Evolutionary conservation across 495 filamentous ascomycete genomes (phyloP), one percentile per base, ranked within the genome.

Genomic region (Penicillium canariense): DNA sequence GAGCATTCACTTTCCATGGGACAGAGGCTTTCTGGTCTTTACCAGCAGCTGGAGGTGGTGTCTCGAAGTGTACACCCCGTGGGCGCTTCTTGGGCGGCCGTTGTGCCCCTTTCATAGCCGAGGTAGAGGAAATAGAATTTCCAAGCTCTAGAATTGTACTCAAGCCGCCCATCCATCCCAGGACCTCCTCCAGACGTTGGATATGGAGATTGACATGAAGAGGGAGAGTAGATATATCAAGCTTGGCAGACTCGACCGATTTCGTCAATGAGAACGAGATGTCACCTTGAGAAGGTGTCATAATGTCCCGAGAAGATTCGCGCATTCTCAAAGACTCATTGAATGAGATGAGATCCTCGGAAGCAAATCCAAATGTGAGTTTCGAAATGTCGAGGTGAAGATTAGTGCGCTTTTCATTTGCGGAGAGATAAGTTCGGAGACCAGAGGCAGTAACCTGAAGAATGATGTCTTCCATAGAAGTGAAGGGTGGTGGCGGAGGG

Each of bases 61-160:
- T 59, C 54, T 90, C 87, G 55, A 96, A 95, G 46, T 84, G 85
- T 14, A 97, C 92, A 17, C 87, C 87, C 20, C 83, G 81, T 5
- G 62, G 58, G 26, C 63, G 73, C 48, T 66, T 66, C 25, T 70
- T 63, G 25, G 64, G 31, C 18, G 69, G 63, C 17, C 63, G 54
- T 9, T 63, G 68, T 0, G 57, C 55, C 9, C 68, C 68, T 48
- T 77, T 75, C 25, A 80, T 76, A 0, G 86, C 85, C 8, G 82
- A 77, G 51, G 84, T 85, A 1, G 89, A 91, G 20, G 85, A 84
- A 26, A 95, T 87, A 1, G 92, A 97, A 58, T 81, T 89, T 46
- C 91, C 86, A 56, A 96, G 81, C 56, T 91, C 93, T 27, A 99
- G 72, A 39, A 99, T 87, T 55, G 90, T 90, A 63, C 93, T 97